Percentiles rank a stretch among this genome's conserved stretches.
phyloP scores from a whole-genome alignment of 257 asterid genomes.

The Solanum okadae region DNA sequence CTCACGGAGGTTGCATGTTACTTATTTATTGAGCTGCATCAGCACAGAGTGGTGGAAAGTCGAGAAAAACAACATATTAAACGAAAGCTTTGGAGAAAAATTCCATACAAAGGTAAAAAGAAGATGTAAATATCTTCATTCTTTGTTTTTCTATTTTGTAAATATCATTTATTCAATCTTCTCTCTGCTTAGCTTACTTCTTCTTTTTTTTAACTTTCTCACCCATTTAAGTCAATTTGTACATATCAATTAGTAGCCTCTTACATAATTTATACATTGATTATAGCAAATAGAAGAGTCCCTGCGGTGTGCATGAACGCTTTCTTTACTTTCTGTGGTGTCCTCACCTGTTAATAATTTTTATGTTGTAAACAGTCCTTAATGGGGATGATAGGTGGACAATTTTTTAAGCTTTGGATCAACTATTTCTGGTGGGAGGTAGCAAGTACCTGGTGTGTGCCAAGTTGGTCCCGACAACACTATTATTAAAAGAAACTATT shows the following conservation, averaged over 20 bases:
- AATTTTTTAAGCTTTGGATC: neutral
- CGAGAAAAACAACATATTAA: conserved; percentile 16
- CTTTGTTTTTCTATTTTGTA: neutral
- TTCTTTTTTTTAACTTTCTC: neutral
- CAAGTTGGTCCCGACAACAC: neutral
- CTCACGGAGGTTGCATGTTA: conserved; percentile 21
- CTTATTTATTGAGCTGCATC: conserved; percentile 48
- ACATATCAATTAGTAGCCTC: neutral
- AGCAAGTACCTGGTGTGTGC: neutral
- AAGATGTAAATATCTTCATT: conserved; percentile 45
- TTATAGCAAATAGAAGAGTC: neutral
- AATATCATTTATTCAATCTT: neutral
- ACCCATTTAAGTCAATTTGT: neutral
- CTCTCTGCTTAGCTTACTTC: neutral
- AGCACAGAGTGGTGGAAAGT: conserved; percentile 15
- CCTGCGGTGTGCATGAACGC: neutral
- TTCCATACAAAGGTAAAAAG: conserved; percentile 51
- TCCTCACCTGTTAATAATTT: neutral
- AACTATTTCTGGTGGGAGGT: neutral
- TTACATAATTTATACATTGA: neutral
- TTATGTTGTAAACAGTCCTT: neutral
- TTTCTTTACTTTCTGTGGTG: neutral
- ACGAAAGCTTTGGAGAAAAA: conserved; percentile 54
- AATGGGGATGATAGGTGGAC: neutral
- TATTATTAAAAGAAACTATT: neutral